Base-by-base conservation (phyloP, 1,139 yeast species). In the Pneumocystis jirovecii region DNA sequence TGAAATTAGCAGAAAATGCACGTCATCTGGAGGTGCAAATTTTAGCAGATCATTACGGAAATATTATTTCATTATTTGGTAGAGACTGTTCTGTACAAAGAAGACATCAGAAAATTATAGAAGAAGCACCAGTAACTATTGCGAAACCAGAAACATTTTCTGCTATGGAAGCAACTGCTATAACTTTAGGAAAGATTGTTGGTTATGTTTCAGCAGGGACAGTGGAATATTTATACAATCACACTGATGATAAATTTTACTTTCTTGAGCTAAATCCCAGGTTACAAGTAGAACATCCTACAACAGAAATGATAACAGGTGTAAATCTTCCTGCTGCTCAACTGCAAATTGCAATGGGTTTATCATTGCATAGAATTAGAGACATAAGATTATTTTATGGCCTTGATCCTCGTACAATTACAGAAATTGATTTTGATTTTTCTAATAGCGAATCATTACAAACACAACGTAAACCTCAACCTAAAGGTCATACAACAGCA, bases 191-290 rank as follows among this genome's bases (percentile, higher is more conserved):
- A 76, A 84, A 86, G 76, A 83, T 93, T 70, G 98, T 93, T 66
- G 98, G 98, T 70, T 93, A 93, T 74, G 98, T 93, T 57, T 89
- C 96, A 69, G 97, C 98, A 39, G 98, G 98, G 83, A 93, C 98
- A 64, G 97, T 93, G 65, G 98, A 93, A 78, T 93, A 93, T 78
- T 82, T 93, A 72, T 93, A 93, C 76, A 89, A 97, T 29, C 93
- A 90, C 75, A 84, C 88, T 66, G 97, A 93, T 70, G 93, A 91
- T 77, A 90, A 91, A 76, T 93, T 91, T 76, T 93, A 90, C 81
- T 93, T 93, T 76, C 82, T 93, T 76, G 98, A 93, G 79, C 82
- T 93, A 75, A 93, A 93, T 77, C 98, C 98, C 73, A 87, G 98
- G 82, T 82, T 93, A 75, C 98, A 93, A 81, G 98, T 93, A 69